phyloP scores from a whole-genome alignment of 1,139 yeast species.

The Diutina neorugosa region DNA sequence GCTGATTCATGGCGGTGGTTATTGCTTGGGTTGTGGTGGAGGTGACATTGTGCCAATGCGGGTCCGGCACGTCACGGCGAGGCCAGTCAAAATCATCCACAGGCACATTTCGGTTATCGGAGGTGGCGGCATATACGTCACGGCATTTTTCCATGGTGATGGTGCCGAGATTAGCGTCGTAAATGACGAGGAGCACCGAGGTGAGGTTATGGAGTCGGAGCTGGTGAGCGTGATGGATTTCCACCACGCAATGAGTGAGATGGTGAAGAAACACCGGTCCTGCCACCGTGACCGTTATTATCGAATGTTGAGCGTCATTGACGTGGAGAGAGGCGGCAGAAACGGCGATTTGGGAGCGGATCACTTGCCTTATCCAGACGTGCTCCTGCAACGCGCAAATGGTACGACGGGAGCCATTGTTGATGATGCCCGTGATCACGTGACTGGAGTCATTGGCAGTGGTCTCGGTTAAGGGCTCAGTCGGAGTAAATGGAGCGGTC shows the following conservation, averaged over 20 bases:
- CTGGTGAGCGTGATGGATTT: not conserved
- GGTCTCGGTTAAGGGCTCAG: not conserved
- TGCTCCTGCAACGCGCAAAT: not conserved
- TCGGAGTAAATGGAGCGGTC: not conserved
- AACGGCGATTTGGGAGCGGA: not conserved
- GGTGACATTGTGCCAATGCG: not conserved
- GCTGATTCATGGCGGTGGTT: not conserved
- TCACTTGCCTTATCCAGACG: not conserved
- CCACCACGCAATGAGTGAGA: not conserved
- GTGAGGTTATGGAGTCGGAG: not conserved
- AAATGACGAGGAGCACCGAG: not conserved
- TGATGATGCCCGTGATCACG: not conserved
- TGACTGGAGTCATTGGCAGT: too few relatives aligned
- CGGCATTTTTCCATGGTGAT: not conserved
- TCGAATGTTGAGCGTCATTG: not conserved
- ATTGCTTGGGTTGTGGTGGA: not conserved
- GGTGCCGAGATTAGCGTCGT: not conserved
- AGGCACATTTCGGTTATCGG: not conserved
- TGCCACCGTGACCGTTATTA: not conserved
- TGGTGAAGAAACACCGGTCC: not conserved
- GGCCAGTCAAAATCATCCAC: slow-evolving; percentile 4
- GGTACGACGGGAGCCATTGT: not conserved
- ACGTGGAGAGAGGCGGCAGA: not conserved
- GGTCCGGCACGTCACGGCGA: not conserved
- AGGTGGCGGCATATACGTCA: not conserved